These are phyloP conservation scores for Penicillium fimorum DNA, from an alignment of 495 filamentous ascomycete genomes.

Conservation along the genomic window DNA sequence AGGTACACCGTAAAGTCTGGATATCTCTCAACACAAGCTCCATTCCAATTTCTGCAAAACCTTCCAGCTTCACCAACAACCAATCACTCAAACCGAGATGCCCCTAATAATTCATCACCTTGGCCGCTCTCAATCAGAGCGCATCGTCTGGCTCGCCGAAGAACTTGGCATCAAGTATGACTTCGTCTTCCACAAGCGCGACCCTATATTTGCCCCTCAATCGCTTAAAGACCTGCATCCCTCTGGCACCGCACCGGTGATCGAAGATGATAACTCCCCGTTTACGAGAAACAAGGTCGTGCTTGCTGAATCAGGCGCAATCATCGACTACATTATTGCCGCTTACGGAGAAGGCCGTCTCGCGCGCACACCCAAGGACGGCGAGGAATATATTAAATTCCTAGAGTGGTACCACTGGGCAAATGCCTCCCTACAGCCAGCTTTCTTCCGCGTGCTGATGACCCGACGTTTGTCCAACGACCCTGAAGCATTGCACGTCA, in stretches of 20 bases:
- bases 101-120: slow-evolving; percentile 58
- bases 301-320: slow-evolving; percentile 55
- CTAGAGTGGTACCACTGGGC: slow-evolving; percentile 62
- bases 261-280: slow-evolving; percentile 45
- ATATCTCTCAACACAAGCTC: neutral
- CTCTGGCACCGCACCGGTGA: slow-evolving; percentile 53
- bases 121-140: slow-evolving; percentile 56
- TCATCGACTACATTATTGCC: slow-evolving; percentile 56
- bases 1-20: neutral
- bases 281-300: slow-evolving; percentile 31
- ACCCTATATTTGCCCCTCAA: slow-evolving; percentile 52
- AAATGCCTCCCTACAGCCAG: slow-evolving; percentile 54
- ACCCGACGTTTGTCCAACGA: slow-evolving; percentile 13
- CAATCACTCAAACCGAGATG: slow-evolving; percentile 16
- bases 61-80: neutral
- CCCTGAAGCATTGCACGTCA: slow-evolving; percentile 6
- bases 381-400: slow-evolving; percentile 52
- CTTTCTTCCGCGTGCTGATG: slow-evolving; percentile 28
- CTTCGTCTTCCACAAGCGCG: slow-evolving; percentile 49
- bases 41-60: neutral
- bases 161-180: slow-evolving; percentile 56
- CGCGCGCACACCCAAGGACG: slow-evolving; percentile 33
- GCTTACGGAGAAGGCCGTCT: slow-evolving; percentile 49
- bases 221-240: slow-evolving; percentile 52
- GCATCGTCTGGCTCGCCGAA: slow-evolving; percentile 62